Evolutionary conservation across 2,329 filamentous ascomycete species (phyloP).

Genomic region (Colletotrichum filicis): DNA sequence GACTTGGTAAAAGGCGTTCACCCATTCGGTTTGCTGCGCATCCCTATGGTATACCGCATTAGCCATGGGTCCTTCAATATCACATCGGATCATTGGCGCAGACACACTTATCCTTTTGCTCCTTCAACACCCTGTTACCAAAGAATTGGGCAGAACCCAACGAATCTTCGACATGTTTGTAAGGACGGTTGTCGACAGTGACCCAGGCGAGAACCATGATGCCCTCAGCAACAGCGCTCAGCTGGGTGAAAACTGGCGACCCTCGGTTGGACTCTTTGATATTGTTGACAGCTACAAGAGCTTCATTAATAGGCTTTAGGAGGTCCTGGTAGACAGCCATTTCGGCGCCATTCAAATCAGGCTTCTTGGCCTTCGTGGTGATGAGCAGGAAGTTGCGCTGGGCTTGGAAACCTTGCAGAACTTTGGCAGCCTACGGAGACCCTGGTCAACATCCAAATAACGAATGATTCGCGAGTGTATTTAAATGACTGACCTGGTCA

Average conservation of each 20-base stretch:
- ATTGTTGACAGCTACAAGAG: conserved; percentile 81
- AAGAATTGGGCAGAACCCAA: conserved; percentile 90
- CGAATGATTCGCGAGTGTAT: background rate
- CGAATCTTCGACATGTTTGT: conserved; percentile 86
- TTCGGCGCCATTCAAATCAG: conserved; percentile 71
- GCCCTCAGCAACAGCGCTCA: conserved; percentile 89
- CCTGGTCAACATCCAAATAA: conserved; percentile 4
- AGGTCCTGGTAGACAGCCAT: conserved; percentile 78
- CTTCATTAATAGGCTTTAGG: conserved; percentile 86
- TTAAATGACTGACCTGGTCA: conserved; percentile 73
- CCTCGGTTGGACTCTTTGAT: conserved; percentile 85
- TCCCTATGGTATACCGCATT: conserved; percentile 65
- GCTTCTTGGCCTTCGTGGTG: conserved; percentile 92
- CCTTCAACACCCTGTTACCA: conserved; percentile 92
- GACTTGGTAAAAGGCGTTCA: conserved; percentile 91
- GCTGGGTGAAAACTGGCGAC: conserved; percentile 80
- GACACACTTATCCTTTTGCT: conserved; percentile 77
- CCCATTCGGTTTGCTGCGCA: conserved; percentile 84
- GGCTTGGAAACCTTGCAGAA: conserved; percentile 77
- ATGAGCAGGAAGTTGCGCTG: conserved; percentile 91
- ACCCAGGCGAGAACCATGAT: conserved; percentile 94
- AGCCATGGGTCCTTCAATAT: conserved; percentile 26
- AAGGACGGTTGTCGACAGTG: conserved; percentile 82
- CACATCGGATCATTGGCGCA: background rate
- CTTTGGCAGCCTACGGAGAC: conserved; percentile 57